Conservation (phyloP, 441 rosid genomes). For the Pelargonium cotyledonis region DNA sequence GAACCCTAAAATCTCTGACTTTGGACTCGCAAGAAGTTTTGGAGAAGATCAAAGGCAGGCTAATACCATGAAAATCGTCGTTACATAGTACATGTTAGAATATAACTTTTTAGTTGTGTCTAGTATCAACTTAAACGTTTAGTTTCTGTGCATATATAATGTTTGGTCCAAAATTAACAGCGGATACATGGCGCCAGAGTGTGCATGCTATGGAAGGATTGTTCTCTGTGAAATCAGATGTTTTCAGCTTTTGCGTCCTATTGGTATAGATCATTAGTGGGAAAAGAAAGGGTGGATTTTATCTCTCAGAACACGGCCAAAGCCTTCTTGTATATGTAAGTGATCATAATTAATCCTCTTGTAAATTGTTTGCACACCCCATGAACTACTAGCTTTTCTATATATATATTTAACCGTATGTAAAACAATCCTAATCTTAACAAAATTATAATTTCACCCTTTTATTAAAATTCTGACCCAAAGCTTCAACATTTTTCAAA, state of each 20-base stretch:
- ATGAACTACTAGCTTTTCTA: too few species aligned
- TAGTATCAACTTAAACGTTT: too few species aligned
- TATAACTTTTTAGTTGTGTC: too few species aligned
- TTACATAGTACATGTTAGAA: constrained; percentile 37
- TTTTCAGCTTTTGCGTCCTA: constrained; percentile 39
- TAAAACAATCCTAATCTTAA: too few species aligned
- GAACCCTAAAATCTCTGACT: constrained; percentile 45
- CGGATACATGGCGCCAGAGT: constrained; percentile 32
- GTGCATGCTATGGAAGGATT: constrained; percentile 32
- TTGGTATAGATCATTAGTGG: constrained; percentile 25
- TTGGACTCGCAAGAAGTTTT: constrained; percentile 44
- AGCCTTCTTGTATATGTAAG: constrained; percentile 25
- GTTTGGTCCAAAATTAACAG: constrained; percentile 8
- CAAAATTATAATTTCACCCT: too few species aligned
- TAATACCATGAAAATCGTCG: constrained; percentile 32
- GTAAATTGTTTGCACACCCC: not conserved
- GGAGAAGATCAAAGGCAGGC: constrained; percentile 31
- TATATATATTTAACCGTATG: too few species aligned
- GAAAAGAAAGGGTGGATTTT: constrained; percentile 16
- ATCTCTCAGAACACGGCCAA: not conserved
- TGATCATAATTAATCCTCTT: not conserved
- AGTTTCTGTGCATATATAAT: too few species aligned
- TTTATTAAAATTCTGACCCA: too few species aligned
- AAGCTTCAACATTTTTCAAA: too few species aligned
- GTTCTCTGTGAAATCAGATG: constrained; percentile 41